Evolutionary conservation across 805 yeast genomes (phyloP), one percentile per base, ranked within the genome.

Genomic region (Ogataea ganodermae): DNA sequence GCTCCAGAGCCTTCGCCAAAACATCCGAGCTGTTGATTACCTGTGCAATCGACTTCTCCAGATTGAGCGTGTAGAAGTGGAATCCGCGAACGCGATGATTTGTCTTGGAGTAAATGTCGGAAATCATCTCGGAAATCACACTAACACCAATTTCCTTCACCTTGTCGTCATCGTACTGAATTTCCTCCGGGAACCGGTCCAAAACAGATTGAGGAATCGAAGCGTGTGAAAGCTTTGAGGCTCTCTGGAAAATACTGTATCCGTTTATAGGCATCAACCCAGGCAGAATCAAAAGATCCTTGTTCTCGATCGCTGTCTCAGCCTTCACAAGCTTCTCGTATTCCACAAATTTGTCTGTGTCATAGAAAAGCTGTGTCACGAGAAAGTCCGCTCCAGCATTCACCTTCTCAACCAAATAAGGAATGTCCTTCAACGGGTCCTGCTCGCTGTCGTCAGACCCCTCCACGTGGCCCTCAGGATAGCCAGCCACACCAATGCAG

Each of bases 391-490:
- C 99, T 36, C 99, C 99, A 1, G 98, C 97, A 48, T 83, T 77
- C 20, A 92, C 77, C 65, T 94, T 94, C 56, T 89, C 96, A 42
- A 82, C 79, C 66, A 94, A 75, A 61, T 67, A 89, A 6, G 94
- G 92, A 39, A 92, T 60, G 66, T 92, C 99, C 39, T 76, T 76
- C 18, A 64, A 62, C 1, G 84, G 81, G 58, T 81, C 78, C 64
- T 90, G 96, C 28, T 74, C 75, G 7, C 80, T 67, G 38, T 70
- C 75, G 56, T 84, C 88, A 1, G 89, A 76, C 12, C 95, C 92
- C 57, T 91, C 96, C 28, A 89, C 90, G 68, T 92, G 97, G 16
- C 99, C 99, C 64, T 92, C 99, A 7, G 99, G 97, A 66, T 92
- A 92, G 1, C 95, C 97, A 1, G 99, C 99, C 13, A 92, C 99